phyloP scores from a whole-genome alignment of 2,329 filamentous ascomycete genomes.

The Conoideocrella luteorostrata region DNA sequence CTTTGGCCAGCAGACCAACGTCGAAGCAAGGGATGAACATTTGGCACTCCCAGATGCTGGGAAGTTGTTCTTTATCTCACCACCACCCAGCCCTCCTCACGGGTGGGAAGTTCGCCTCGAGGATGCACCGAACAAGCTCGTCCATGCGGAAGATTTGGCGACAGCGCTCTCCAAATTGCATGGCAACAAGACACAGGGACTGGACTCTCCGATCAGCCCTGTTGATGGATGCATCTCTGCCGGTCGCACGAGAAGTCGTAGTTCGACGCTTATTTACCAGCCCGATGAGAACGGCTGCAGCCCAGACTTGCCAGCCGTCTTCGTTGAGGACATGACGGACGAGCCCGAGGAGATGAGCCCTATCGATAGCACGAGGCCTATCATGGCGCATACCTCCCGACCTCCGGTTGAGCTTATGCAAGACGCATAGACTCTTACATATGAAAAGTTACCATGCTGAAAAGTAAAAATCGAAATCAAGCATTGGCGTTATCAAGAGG shows the following conservation, averaged over 20 bases:
- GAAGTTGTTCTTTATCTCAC: slow-evolving; percentile 68
- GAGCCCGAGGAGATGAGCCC: slow-evolving; percentile 40
- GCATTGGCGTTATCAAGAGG: not conserved
- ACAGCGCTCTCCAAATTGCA: slow-evolving; percentile 58
- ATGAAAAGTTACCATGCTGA: not conserved
- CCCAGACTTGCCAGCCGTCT: slow-evolving; percentile 56
- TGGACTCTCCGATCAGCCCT: slow-evolving; percentile 24
- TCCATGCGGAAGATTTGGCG: slow-evolving; percentile 63
- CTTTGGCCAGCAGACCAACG: slow-evolving; percentile 57
- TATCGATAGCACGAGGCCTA: slow-evolving; percentile 36
- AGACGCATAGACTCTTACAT: slow-evolving; percentile 20
- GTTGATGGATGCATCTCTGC: slow-evolving; percentile 21
- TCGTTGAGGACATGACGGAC: slow-evolving; percentile 62
- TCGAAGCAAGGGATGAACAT: slow-evolving; percentile 49
- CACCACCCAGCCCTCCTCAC: slow-evolving; percentile 60
- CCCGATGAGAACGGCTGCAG: slow-evolving; percentile 49
- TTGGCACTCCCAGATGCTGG: slow-evolving; percentile 62
- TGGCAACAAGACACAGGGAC: slow-evolving; percentile 28
- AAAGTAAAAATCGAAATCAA: not conserved
- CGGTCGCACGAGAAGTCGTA: slow-evolving; percentile 44
- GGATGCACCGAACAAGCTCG: slow-evolving; percentile 63
- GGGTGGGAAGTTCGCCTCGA: slow-evolving; percentile 64
- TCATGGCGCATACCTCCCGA: slow-evolving; percentile 53
- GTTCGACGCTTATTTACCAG: slow-evolving; percentile 60
- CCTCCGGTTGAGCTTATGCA: slow-evolving; percentile 62